Base-by-base conservation (phyloP, 345 rosid species). In the Clausena lansium region DNA sequence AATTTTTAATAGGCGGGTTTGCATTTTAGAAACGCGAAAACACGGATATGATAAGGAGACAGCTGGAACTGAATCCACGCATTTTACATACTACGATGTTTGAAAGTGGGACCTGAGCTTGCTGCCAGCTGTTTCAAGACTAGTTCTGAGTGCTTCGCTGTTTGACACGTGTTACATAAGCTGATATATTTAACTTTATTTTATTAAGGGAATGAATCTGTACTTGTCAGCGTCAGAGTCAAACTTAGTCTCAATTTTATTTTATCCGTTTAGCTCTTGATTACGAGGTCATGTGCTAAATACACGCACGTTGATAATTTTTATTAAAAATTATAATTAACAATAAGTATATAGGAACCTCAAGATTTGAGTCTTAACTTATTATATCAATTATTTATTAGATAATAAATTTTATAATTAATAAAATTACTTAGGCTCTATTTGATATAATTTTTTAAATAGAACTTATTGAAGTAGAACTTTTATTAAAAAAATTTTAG, bases 21-120 rank as follows among this genome's bases (percentile, higher is more conserved):
- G 41, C 28, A 20, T 27, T 47, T 60, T 4, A 19, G 70, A 45
- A 30, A 66, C 45, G 75, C 60, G 27, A 70, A 85, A 70, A 85
- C 88, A 71, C 86, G 84, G 84, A 41, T 79, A 17, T 52, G 57
- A 74, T 50, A n/a, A 82, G 79, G 76, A 67, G 70, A 60, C 88
- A 82, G 82, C 47, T 81, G 77, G 75, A 41, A n/a, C 45, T 57
- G 77, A 30, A 17, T 75, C 72, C 61, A n/a, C 66, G 39, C n/a
- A 28, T 45, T 41, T 45, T 25, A 20, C 15, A 60, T 36, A 66
- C 47, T 36, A 22, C 6, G 47, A 36, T 1, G 24, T n/a, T 19
- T 2, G 8, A 63, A 28, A 73, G 35, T 35, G 66, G 30, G 19
- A 19, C 6, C 2, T 22, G 20, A 50, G 27, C 1, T 60, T 6